A percentile compares a stretch with the other conserved stretches of the same genome.
phyloP scores from a whole-genome alignment of 169 alveolate species.

The Plasmodium ovale region DNA sequence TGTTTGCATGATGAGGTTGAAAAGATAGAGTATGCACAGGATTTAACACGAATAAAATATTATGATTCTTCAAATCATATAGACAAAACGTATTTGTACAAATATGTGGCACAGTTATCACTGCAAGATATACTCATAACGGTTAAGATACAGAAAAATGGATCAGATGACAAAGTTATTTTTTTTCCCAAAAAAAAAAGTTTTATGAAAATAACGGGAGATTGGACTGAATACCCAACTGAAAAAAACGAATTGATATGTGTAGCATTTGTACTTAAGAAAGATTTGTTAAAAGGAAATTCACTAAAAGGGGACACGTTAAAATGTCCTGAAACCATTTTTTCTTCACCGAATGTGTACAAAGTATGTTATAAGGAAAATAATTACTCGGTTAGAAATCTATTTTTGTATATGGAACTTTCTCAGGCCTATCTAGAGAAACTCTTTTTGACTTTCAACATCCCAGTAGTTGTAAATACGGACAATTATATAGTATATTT shows the following conservation, averaged over 20 bases:
- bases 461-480: conserved; percentile 51
- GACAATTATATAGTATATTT: conserved; percentile 31
- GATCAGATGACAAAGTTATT: conserved; percentile 4
- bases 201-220: conserved; percentile 59
- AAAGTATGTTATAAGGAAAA: conserved; percentile 59
- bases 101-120: conserved; percentile 35
- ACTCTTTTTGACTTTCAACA: conserved; percentile 23
- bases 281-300: neutral
- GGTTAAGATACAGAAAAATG: conserved; percentile 33
- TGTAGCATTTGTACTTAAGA: conserved; percentile 39
- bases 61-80: conserved; percentile 33
- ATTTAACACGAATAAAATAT: conserved; percentile 55
- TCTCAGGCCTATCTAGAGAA: conserved; percentile 36
- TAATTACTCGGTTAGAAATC: conserved; percentile 41
- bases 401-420: conserved; percentile 61
- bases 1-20: conserved; percentile 47
- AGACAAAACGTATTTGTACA: conserved; percentile 38
- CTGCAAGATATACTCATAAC: conserved; percentile 51
- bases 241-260: conserved; percentile 25
- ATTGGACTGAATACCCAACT: conserved; percentile 68
- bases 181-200: conserved; percentile 37
- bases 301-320: neutral
- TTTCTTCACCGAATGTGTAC: conserved; percentile 15
- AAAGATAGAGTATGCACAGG: conserved; percentile 39
- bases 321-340: conserved; percentile 11